Evolutionary conservation across 108 stramenopile species (phyloP), one percentile per base, ranked within the genome.

Genomic region (Hondaea fermentalgiana): DNA sequence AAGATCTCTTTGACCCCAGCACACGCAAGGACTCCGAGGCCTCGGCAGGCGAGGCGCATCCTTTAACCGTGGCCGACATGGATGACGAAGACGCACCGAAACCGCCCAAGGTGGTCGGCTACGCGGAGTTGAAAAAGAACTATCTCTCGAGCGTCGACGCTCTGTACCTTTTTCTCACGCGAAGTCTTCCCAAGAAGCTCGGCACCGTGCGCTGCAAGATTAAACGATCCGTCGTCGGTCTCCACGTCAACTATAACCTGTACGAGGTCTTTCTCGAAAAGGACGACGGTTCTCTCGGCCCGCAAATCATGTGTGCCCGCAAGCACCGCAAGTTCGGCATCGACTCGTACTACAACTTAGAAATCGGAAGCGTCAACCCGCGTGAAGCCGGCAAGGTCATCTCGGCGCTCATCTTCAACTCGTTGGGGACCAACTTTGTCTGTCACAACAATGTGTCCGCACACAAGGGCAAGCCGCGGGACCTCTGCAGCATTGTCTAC

Each of bases 141-240:
- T 83, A 83, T 23, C 76, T 83, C 45, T 53, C 49, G 17, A 53
- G 49, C 51, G 76, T 83, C 29, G 89, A 91, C 19, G 76, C 90
- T 58, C 93, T 94, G 91, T 90, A 89, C 90, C 19, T 53, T 6
- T 96, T 96, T 89, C 90, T 97, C 25, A 95, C 90, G 87, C 87
- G 64, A 8, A 95, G 96, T 5, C 90, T 94, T 43, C 95, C 97
- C 21, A 92, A 93, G 51, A 88, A 91, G 60, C 89, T 92, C 28
- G 96, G 96, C 17, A 92, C 94, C 58, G 91, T 97, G 25, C 95
- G 95, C 88, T 97, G 97, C 72, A 95, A 91, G 90, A 95, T 97
- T 58, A 89, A 91, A 72, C 89, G 97, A 17, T 95, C 93, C 92
- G 96, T 95, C 87, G 88, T 91, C 45, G 94, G 95, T 44, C 90